These are phyloP conservation scores for Xylaria hypoxylon DNA, from an alignment of 2,329 filamentous ascomycete species.

Conservation along the genomic window DNA sequence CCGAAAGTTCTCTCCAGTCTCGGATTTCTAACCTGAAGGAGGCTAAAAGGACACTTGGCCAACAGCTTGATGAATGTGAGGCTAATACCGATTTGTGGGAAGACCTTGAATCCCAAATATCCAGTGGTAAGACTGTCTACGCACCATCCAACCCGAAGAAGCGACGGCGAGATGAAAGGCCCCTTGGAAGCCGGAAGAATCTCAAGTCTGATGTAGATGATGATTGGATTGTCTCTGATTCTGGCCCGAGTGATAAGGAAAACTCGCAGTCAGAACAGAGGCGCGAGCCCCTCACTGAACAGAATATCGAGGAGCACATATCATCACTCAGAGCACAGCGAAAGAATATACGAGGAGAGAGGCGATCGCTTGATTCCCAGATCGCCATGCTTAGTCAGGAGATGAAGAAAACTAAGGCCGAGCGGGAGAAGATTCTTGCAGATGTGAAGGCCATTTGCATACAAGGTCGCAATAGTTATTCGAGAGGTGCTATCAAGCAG, in stretches of 20 bases:
- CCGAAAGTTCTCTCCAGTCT: conserved; percentile 8
- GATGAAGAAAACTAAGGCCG: conserved; percentile 48
- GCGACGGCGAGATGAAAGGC: conserved; percentile 53
- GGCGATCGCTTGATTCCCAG: conserved; percentile 46
- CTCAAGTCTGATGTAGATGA: conserved; percentile 33
- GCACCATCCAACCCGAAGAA: conserved; percentile 52
- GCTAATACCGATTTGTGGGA: conserved; percentile 48
- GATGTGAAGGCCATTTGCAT: conserved; percentile 60
- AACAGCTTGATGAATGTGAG: conserved; percentile 58
- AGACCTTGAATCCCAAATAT: conserved; percentile 48
- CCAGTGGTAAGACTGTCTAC: conserved; percentile 55
- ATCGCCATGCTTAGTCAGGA: conserved; percentile 53
- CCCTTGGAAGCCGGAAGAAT: conserved; percentile 35
- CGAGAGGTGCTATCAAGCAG: conserved; percentile 63
- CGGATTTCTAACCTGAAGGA: conserved; percentile 49
- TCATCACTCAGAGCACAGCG: conserved; percentile 51
- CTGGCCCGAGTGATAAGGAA: conserved; percentile 46
- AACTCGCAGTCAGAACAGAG: conserved; percentile 41
- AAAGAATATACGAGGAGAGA: conserved; percentile 48
- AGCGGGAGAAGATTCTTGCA: conserved; percentile 46
- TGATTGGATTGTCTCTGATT: conserved; percentile 48
- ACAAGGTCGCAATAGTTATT: conserved; percentile 66
- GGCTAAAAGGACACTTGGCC: conserved; percentile 43
- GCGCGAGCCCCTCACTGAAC: conserved; percentile 54
- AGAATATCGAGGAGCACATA: conserved; percentile 55